phyloP scores from a whole-genome alignment of 2,329 filamentous ascomycete genomes.

The Trichoderma sp. region DNA sequence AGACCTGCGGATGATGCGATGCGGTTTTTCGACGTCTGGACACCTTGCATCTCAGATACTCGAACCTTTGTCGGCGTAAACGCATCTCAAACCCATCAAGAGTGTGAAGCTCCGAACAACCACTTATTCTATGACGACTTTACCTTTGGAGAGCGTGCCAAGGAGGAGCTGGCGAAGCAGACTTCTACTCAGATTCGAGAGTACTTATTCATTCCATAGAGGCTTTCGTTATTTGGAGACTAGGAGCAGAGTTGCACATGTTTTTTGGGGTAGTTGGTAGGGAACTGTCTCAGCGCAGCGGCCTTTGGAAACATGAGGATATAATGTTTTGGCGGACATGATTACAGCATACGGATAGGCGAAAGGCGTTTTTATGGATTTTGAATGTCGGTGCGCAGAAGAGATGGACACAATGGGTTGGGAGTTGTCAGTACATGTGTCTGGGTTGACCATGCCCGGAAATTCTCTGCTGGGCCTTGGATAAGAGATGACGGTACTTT shows the following conservation, averaged over 20 bases:
- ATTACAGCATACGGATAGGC: constrained; percentile 5
- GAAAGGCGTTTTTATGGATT: constrained; percentile 5
- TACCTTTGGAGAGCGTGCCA: constrained; percentile 39
- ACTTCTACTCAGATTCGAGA: background rate
- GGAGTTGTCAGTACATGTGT: background rate
- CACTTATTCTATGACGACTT: constrained; percentile 54
- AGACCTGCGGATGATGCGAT: constrained; percentile 30
- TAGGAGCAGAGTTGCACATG: background rate
- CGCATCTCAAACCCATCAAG: constrained; percentile 10
- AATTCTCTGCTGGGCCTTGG: background rate
- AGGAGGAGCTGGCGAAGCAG: constrained; percentile 22
- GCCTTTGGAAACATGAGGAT: background rate
- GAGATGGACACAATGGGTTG: background rate
- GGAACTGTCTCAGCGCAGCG: background rate
- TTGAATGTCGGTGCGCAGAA: background rate
- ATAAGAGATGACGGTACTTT: background rate
- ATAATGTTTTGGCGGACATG: background rate
- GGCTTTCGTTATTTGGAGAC: no score
- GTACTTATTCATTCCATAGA: constrained; percentile 3
- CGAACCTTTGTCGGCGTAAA: constrained; percentile 21
- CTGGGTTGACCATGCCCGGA: background rate
- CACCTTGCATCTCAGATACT: constrained; percentile 39
- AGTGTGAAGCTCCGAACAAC: constrained; percentile 43
- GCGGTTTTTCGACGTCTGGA: constrained; percentile 42
- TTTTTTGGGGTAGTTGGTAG: background rate